These are phyloP conservation scores for Aspergillus olivimuriae DNA, from an alignment of 495 filamentous ascomycete genomes.

Conservation along the genomic window DNA sequence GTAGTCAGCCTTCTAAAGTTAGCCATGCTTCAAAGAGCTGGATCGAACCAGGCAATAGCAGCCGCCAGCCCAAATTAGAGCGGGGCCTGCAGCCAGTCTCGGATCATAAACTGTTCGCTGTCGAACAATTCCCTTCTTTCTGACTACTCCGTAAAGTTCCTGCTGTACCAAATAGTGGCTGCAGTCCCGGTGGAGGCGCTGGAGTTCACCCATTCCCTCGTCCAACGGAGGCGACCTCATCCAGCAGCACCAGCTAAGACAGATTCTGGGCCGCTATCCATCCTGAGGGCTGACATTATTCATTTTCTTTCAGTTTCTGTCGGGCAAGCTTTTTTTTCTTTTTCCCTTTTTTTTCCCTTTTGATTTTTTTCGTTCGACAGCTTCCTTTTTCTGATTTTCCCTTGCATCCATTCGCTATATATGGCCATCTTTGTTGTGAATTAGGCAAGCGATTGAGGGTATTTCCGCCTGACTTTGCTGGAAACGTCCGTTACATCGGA, in stretches of 20 bases:
- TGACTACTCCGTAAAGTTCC: too few relatives aligned
- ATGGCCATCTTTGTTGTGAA: conserved; percentile 17
- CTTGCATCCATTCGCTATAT: conserved; percentile 14
- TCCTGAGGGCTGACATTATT: conserved; percentile 12
- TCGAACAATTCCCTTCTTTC: conserved; percentile 13
- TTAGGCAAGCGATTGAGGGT: conserved; percentile 17
- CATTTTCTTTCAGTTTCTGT: conserved; percentile 4
- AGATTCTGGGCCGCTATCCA: conserved; percentile 10
- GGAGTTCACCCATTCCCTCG: conserved; percentile 10
- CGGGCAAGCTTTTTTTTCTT: conserved; percentile 2
- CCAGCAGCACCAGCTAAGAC: conserved; percentile 5
- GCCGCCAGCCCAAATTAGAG: conserved; percentile 20
- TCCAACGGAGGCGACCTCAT: conserved; percentile 11
- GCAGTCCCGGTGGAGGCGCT: conserved; percentile 14
- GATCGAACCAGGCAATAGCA: conserved; percentile 8
- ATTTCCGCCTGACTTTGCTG: conserved; percentile 17
- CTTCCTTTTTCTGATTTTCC: conserved; percentile 6
- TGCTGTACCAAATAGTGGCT: conserved; percentile 9
- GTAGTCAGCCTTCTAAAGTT: conserved; percentile 13
- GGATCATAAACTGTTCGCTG: conserved; percentile 10
- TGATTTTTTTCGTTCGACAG: neutral
- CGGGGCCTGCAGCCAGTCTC: conserved; percentile 19
- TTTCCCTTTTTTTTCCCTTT: conserved; percentile 1
- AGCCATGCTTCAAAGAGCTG: conserved; percentile 8
- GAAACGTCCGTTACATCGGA: conserved; percentile 19